Evolutionary conservation across 805 yeast species (phyloP), one percentile per base, ranked within the genome.

Genomic region (Ogataea pilisensis): DNA sequence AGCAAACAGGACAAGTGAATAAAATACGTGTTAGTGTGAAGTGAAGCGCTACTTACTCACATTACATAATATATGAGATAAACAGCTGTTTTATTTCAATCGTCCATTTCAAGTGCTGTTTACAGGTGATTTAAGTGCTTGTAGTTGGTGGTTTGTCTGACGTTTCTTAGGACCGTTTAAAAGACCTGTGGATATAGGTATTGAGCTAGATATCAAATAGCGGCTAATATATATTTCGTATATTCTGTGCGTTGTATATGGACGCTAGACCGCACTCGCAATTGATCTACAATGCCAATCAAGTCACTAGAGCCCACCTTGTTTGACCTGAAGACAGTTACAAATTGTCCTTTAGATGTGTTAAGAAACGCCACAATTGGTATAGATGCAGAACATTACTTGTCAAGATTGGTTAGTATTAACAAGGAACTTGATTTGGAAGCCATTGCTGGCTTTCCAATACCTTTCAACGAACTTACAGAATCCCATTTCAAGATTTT

Each of bases 371-470:
- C 90, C 21, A 75, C 82, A 13, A 65, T 88, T 38, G 96, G 95
- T 41, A 84, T 88, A 34, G 96, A 89, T 58, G 93, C 82, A 12
- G 85, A 78, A 49, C 89, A 87, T 57, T 89, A 87, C 54, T 61
- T 87, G 29, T 68, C 84, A 20, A 65, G 86, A 39, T 68, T 84
- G 32, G 62, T 84, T 44, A 68, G 81, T 5, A 68, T 68, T 49
- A 80, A 79, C 48, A 79, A 78, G 41, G 95, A 86, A 50, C 82
- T 82, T 36, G 76, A 75, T 45, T 60, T 80, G 31, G 83, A 81
- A 37, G 95, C 93, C 8, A 73, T 84, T 48, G 95, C 95, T 19
- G 95, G 95, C 0, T 73, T 82, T 42, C 95, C 95, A 2, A 60
- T 74, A 35, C 74, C 86, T 3, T 63, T 88, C 46, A 70, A 67